phyloP scores from a whole-genome alignment of 495 filamentous ascomycete species.

The Schizothecium vesticola region DNA sequence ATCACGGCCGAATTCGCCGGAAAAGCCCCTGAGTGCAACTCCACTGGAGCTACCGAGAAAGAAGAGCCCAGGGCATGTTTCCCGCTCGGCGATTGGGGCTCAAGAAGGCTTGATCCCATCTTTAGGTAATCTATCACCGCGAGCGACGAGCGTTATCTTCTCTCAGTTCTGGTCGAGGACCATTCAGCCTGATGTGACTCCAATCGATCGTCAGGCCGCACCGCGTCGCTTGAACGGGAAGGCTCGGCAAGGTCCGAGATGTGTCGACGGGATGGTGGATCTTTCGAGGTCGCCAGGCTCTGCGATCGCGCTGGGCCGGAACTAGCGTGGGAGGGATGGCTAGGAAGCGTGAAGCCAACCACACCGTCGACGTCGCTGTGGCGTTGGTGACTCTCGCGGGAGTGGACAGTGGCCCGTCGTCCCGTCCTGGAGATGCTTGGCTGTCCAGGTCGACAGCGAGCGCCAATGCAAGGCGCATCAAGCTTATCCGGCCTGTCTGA shows the following conservation, averaged over 20 bases:
- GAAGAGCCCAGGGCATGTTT: neutral
- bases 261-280: neutral
- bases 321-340: neutral
- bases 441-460: neutral
- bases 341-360: neutral
- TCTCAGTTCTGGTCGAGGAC: neutral
- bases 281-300: neutral
- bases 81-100: neutral
- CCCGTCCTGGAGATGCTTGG: neutral
- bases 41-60: neutral
- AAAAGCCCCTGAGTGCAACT: neutral
- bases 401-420: neutral
- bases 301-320: neutral
- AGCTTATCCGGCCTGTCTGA: neutral
- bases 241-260: neutral
- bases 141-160: slow-evolving; percentile 4
- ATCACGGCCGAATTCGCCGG: slow-evolving; percentile 24
- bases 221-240: slow-evolving; percentile 10
- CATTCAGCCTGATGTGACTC: slow-evolving; percentile 21
- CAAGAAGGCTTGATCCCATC: neutral
- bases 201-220: slow-evolving; percentile 11
- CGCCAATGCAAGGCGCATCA: neutral
- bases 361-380: neutral
- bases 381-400: neutral
- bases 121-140: slow-evolving; percentile 19